Conservation (phyloP, 164 flowering plant species). For the Nelumbo lutea region DNA sequence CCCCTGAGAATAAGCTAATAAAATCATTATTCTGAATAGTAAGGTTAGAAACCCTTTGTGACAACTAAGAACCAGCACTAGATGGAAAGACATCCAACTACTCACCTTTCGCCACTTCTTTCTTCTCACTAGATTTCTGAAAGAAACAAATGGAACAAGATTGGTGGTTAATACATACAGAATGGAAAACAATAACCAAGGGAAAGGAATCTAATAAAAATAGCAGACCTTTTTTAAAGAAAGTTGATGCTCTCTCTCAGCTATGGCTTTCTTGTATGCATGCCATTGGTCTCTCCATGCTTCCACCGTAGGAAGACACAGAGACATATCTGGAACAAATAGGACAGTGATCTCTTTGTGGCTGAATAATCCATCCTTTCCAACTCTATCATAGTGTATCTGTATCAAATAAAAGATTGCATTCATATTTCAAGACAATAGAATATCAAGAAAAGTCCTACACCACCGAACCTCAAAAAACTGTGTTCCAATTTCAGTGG, state of each 20-base stretch:
- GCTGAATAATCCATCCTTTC: conserved; percentile 87
- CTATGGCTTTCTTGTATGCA: conserved; percentile 51
- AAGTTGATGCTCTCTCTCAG: conserved; percentile 53
- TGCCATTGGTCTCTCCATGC: conserved; percentile 80
- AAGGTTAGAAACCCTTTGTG: background rate
- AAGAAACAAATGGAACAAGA: conserved; percentile 7
- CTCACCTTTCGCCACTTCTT: conserved; percentile 47
- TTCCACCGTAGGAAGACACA: conserved; percentile 82
- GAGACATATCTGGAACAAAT: conserved; percentile 85
- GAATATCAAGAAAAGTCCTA: no score
- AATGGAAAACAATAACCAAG: background rate
- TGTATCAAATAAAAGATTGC: conserved; percentile 23
- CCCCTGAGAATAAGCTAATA: conserved; percentile 16
- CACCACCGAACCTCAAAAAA: no score
- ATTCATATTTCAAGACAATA: background rate
- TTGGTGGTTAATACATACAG: background rate
- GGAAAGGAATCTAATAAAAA: background rate
- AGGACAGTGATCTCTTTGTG: conserved; percentile 86
- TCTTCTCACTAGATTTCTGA: conserved; percentile 51
- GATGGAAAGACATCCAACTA: background rate
- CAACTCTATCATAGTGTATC: conserved; percentile 96
- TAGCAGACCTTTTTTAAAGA: conserved; percentile 34
- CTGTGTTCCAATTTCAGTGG: no score
- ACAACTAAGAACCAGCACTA: background rate
- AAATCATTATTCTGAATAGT: background rate